A percentile compares a stretch with the other conserved stretches of the same genome.
Evolutionary conservation across 805 yeast species (phyloP).

Genomic region (Scheffersomyces lignosus): DNA sequence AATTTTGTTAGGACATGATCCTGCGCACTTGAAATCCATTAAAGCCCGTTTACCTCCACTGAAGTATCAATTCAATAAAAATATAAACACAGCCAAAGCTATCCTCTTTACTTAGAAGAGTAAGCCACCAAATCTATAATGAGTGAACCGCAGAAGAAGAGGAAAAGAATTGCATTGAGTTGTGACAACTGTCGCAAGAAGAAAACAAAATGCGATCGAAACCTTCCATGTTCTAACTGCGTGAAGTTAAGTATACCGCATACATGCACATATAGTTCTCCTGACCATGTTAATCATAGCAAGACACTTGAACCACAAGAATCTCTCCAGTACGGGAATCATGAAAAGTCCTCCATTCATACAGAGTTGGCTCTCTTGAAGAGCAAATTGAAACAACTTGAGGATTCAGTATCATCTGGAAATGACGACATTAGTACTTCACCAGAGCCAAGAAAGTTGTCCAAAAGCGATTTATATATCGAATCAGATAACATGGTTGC

Average conservation of each 20-base stretch:
- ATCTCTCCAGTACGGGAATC: too few species aligned
- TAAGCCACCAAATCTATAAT: too few species aligned
- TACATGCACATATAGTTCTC: slow-evolving; percentile 9
- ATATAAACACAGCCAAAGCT: too few species aligned
- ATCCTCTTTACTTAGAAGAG: too few species aligned
- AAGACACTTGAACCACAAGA: not conserved
- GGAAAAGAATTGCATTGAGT: slow-evolving; percentile 45
- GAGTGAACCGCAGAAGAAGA: slow-evolving; percentile 20
- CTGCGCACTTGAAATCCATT: too few species aligned
- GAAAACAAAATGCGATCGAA: slow-evolving; percentile 44
- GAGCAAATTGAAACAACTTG: slow-evolving; percentile 6
- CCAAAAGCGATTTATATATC: not conserved
- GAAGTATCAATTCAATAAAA: too few species aligned
- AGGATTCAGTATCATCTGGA: not conserved
- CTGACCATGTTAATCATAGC: slow-evolving; percentile 10
- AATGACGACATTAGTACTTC: too few species aligned
- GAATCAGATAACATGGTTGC: not conserved
- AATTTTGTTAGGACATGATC: too few species aligned
- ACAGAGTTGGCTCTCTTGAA: slow-evolving; percentile 5
- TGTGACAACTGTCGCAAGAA: slow-evolving; percentile 49
- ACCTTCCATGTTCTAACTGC: slow-evolving; percentile 29
- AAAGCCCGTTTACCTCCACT: too few species aligned
- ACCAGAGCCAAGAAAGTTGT: not conserved
- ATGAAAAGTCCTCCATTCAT: not conserved
- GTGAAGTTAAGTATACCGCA: slow-evolving; percentile 10